A percentile compares a stretch with the other conserved stretches of the same genome.
Conservation (phyloP, 2,329 filamentous ascomycete genomes). For the Dissoconium aciculare region DNA sequence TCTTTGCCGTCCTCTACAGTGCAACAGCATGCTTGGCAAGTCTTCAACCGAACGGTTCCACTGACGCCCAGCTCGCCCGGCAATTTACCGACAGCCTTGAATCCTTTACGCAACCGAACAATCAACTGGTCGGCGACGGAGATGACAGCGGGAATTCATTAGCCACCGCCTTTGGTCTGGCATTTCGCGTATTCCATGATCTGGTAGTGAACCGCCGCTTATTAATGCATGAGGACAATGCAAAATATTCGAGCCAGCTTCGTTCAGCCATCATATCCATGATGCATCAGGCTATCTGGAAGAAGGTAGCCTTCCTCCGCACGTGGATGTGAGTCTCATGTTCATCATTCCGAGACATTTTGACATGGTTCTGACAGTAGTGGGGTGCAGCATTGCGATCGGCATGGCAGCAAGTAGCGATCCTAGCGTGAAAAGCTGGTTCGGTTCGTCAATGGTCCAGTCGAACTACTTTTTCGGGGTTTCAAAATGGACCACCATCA, state of each 20-base stretch:
- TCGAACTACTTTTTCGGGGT: background rate
- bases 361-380: no score
- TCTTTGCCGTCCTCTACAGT: background rate
- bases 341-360: no score
- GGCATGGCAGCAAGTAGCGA: background rate
- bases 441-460: background rate
- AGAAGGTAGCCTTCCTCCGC: background rate
- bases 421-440: background rate
- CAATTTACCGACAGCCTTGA: background rate
- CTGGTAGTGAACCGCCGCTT: no score
- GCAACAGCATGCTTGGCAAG: background rate
- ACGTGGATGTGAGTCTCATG: constrained; percentile 1
- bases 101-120: background rate
- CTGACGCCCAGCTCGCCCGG: background rate
- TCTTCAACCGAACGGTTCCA: background rate
- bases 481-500: background rate
- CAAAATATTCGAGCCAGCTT: no score
- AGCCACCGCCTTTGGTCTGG: no score
- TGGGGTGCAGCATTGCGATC: background rate
- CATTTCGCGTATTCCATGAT: no score
- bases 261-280: no score
- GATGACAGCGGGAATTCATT: no score
- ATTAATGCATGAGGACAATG: no score
- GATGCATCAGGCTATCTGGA: background rate
- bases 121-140: no score